Evolutionary conservation across 2,329 filamentous ascomycete genomes (phyloP).

Genomic region (Drechslera avenae): DNA sequence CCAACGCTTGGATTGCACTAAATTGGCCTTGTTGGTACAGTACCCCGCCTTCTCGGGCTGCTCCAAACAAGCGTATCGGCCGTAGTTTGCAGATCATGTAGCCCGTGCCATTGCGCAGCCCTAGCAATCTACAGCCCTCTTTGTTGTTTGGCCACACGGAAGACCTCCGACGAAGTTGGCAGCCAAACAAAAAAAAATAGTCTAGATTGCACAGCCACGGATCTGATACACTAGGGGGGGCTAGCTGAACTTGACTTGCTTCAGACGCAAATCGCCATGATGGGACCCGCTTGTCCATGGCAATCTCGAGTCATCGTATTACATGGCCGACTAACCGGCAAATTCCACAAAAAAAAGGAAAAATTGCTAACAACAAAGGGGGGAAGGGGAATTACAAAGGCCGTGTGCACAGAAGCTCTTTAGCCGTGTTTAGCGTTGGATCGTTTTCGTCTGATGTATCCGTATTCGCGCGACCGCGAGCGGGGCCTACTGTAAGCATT

Average conservation of each 20-base stretch:
- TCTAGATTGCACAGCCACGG: slow-evolving; percentile 1
- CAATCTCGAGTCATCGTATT: not conserved
- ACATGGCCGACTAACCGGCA: not conserved
- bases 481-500: not conserved
- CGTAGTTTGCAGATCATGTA: slow-evolving; percentile 13
- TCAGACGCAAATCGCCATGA: too few relatives aligned
- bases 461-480: too few relatives aligned
- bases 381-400: too few relatives aligned
- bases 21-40: not conserved
- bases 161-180: slow-evolving; percentile 3
- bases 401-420: too few relatives aligned
- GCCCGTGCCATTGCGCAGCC: not conserved
- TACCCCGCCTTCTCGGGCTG: slow-evolving; percentile 7
- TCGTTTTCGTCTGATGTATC: too few relatives aligned
- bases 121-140: not conserved
- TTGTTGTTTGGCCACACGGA: slow-evolving; percentile 7
- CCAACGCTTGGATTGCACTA: too few relatives aligned
- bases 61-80: not conserved
- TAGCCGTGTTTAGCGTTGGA: too few relatives aligned
- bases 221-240: slow-evolving; percentile 1
- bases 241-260: too few relatives aligned
- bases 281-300: not conserved
- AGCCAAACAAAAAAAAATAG: not conserved
- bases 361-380: too few relatives aligned
- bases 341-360: not conserved